These are phyloP conservation scores for Wickerhamomyces ciferrii DNA, from an alignment of 805 yeast genomes.

Conservation along the genomic window DNA sequence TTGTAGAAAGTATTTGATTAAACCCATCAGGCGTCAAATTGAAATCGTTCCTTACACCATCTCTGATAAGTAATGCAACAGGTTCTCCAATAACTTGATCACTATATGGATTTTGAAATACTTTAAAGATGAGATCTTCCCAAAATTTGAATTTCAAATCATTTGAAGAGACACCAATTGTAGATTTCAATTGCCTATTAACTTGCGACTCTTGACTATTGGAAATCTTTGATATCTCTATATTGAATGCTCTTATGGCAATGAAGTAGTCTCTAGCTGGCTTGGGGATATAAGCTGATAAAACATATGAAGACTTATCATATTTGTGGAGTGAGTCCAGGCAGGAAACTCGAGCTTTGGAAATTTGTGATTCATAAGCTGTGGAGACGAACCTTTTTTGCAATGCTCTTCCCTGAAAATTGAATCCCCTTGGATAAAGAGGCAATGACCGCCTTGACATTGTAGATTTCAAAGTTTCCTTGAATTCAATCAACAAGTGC, in stretches of 20 bases:
- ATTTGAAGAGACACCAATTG: constrained; percentile 17
- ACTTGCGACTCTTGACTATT: constrained; percentile 14
- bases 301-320: constrained; percentile 60
- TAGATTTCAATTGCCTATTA: constrained; percentile 24
- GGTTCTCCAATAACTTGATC: constrained; percentile 53
- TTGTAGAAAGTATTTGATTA: constrained; percentile 54
- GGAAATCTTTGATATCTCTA: constrained; percentile 51
- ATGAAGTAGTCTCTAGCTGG: constrained; percentile 56
- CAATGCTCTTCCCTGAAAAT: no score
- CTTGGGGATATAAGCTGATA: constrained; percentile 65
- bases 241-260: constrained; percentile 60
- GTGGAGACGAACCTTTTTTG: neutral
- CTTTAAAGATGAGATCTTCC: constrained; percentile 53
- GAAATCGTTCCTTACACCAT: constrained; percentile 43
- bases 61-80: constrained; percentile 50
- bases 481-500: no score
- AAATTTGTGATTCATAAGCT: neutral
- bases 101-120: constrained; percentile 31
- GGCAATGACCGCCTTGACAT: no score
- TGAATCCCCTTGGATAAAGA: no score
- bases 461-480: no score
- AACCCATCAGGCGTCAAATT: constrained; percentile 50
- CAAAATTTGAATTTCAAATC: constrained; percentile 66
- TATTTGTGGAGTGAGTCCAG: constrained; percentile 28
- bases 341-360: constrained; percentile 1